These are phyloP conservation scores for Diaporthe citriasiana DNA, from an alignment of 2,329 filamentous ascomycete genomes.

Conservation along the genomic window DNA sequence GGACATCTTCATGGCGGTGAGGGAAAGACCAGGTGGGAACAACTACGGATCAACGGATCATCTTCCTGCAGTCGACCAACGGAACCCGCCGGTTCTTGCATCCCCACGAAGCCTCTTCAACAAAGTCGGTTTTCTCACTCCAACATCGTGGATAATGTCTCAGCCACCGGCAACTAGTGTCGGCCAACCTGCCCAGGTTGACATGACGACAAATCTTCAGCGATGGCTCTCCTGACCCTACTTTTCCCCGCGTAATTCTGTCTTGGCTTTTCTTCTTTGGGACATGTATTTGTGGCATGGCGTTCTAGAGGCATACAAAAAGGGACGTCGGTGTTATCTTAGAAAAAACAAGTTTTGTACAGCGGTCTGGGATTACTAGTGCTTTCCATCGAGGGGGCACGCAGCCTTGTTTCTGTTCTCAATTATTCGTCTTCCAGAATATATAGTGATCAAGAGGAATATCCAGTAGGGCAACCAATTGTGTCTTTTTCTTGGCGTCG, in stretches of 20 bases:
- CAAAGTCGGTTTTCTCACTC: neutral
- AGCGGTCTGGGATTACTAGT: neutral
- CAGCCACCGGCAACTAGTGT: conserved; percentile 10
- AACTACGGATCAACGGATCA: neutral
- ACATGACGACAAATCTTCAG: too few relatives aligned
- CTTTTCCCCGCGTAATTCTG: neutral
- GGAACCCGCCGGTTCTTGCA: neutral
- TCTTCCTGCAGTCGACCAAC: too few relatives aligned
- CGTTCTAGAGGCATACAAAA: conserved; percentile 5
- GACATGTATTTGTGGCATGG: conserved; percentile 11
- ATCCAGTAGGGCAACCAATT: conserved; percentile 4
- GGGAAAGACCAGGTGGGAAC: neutral
- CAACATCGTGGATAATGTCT: conserved; percentile 13
- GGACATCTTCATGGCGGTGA: conserved; percentile 19
- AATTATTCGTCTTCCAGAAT: neutral
- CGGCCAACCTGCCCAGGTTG: neutral
- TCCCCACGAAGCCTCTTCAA: neutral
- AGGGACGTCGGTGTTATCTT: neutral
- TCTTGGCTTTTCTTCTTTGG: neutral
- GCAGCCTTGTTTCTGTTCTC: neutral
- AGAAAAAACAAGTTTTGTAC: neutral
- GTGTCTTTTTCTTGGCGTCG: neutral
- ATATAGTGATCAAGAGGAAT: conserved; percentile 3
- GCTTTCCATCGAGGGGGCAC: conserved; percentile 10
- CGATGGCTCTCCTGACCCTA: neutral